Base-by-base conservation (phyloP, 2,329 filamentous ascomycete species). In the Cladosporium austrohemisphaericum region DNA sequence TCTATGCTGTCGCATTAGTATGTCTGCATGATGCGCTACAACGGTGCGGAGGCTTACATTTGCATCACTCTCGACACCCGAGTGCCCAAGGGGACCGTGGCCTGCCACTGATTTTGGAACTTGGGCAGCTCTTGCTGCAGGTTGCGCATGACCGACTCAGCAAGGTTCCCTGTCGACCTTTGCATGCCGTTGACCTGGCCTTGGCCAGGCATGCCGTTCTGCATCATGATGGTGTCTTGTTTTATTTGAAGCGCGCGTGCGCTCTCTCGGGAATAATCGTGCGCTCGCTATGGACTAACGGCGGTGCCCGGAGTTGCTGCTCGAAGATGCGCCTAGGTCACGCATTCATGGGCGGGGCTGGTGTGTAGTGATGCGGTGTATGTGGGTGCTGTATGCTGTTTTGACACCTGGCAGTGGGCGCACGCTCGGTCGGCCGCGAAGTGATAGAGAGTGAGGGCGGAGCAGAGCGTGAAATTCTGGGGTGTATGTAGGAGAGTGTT, bases 61-160 rank as follows among this genome's bases (percentile, higher is more conserved):
- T 65, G 64, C 55, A 68, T 59, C 29, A 65, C 57, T 26, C 51
- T 52, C 16, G 32, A 28, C 8, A 61, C 58, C 32, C 65, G 61
- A 18, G 61, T 57, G 23, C 57, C 52, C 9, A 58, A 29, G 26
- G 64, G 58, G 41, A 65, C 53, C 7, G 60, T 64, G 13, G 55
- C 53, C 55, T 67, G 65, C 65, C 65, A 68, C n/a, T 54, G 57
- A 9, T 49, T 49, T 26, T 55, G 51, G 25, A 62, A 52, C 26
- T 52, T 49, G 25, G 50, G 41, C 37, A 53, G 29, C 13, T 44
- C 55, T 16, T 49, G 49, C 20, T 55, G 53, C 13, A 68, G 35
- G 20, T 60, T 54, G 20, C 57, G 50, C 33, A 61, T 46, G 41
- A 64, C 54, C 25, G 54, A 54, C 16, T 53, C 58, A 38, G 56